Evolutionary conservation across 176 grass and related monocot species (phyloP), one percentile per base, ranked within the genome.

Genomic region (Triticum turgidum): DNA sequence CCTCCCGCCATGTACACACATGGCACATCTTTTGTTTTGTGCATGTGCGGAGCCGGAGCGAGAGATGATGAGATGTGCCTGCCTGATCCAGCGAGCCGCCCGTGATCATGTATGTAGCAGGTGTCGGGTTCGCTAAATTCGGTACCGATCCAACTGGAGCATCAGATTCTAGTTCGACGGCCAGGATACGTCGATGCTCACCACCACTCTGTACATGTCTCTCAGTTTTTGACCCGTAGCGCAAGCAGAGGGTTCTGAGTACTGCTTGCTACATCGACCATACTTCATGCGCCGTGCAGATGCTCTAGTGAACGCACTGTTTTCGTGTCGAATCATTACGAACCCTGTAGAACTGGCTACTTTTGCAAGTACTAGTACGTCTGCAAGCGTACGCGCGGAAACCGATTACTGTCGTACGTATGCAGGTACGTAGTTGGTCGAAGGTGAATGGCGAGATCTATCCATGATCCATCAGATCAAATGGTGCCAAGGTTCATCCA

Each of bases 361-460:
- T 1, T 51, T 63, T 61, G 52, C 42, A 29, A 47, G 44, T 47
- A 47, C 42, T 47, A 2, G 41, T 25, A 62, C 45, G 80, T 3
- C 74, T 84, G 14, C 52, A 66, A 66, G 30, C 65, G 87, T 62
- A 4, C 61, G 0, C 70, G 0, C 44, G 1, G 18, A 65, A 59
- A 59, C 18, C 54, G 18, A 21, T 59, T 59, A 21, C 54, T 59
- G 18, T 21, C 2, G 54, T 9, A 59, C 17, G 54, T 20, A 21
- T 65, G 81, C n/a, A 59, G 41, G 79, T 33, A 32, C 21, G 86
- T 77, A 70, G 72, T 47, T 64, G 21, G 14, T 88, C 39, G 47
- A 85, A 80, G 83, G 82, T 77, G 42, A 45, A 45, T 45, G 92
- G 89, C 68, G 68, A 83, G 86, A 84, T 86, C 86, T 49, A 18